Base-by-base conservation (phyloP, 2,329 filamentous ascomycete genomes). In the Corinectria fuckeliana region DNA sequence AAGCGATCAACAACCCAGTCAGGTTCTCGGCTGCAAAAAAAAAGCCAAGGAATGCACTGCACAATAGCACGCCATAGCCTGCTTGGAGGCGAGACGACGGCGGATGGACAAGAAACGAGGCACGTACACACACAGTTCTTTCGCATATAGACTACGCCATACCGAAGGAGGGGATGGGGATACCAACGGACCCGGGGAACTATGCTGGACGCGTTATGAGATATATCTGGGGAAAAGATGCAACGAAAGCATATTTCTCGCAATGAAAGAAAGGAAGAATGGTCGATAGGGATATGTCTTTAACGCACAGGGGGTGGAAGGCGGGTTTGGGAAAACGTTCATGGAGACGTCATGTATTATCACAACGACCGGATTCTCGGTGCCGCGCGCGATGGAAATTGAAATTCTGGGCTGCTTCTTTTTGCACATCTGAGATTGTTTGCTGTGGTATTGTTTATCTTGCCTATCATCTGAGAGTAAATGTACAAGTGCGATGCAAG, bases 141-240 rank as follows among this genome's bases (percentile, higher is more conserved):
- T 65, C 54, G 48, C 67, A 69, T 67, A 69, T 69, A 69, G 67
- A 69, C 65, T 48, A 56, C 64, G 55, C 67, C 64, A 59, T 38
- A 58, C 54, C 53, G 44, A 65, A 42, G 32, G 32, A n/a, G 32
- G 18, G 32, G 47, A 49, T 64, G 48, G 55, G 28, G 25, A 42
- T 58, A 68, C 59, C 42, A 60, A 41, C 30, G 51, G 42, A 65
- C 32, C n/a, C 50, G 38, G 57, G 57, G 52, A 62, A 63, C 44
- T 48, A 56, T 26, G 56, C 58, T 52, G 58, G 44, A 69, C 50
- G 61, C 44, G 56, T 39, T 49, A 62, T 30, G 65, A 66, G 56
- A 62, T 34, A 54, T 52, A 66, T 66, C 39, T 50, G 51, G 16
- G n/a, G 26, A 36, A 58, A 62, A 48, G 56, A 63, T 47, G 64